A percentile compares a stretch with the other conserved stretches of the same genome.
Conservation (phyloP, 2,329 filamentous ascomycete species). For the Trichoderma koningiopsis region DNA sequence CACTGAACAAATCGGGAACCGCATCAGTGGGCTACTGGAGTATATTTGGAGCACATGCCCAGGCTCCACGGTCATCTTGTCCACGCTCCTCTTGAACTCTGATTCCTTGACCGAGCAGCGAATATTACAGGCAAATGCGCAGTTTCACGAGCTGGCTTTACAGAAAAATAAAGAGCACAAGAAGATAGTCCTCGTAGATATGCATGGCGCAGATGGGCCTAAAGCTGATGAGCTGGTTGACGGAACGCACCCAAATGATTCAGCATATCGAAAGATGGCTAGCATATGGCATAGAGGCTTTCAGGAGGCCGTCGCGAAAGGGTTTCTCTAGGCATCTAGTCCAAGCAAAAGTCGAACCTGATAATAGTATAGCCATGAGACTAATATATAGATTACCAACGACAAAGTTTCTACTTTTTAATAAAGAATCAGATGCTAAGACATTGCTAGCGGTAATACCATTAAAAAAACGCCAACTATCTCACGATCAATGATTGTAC, state of each 20-base stretch:
- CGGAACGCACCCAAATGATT: slow-evolving; percentile 44
- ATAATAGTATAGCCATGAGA: not conserved
- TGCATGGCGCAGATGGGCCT: slow-evolving; percentile 40
- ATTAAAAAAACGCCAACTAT: not conserved
- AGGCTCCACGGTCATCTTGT: not conserved
- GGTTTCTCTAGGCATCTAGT: not conserved
- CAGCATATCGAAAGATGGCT: slow-evolving; percentile 48
- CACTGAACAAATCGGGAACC: slow-evolving; percentile 35
- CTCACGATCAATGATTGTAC: not conserved
- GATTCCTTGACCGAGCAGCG: not conserved
- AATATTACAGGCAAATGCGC: not conserved
- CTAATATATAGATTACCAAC: not conserved
- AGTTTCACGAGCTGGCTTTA: not conserved
- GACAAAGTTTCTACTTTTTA: not conserved
- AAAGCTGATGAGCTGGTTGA: slow-evolving; percentile 40
- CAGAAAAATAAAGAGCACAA: slow-evolving; percentile 32
- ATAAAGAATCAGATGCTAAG: not conserved
- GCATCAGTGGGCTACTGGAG: slow-evolving; percentile 42
- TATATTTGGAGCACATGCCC: slow-evolving; percentile 34
- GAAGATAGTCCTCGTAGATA: slow-evolving; percentile 45
- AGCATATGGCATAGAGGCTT: slow-evolving; percentile 40
- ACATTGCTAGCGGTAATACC: not conserved
- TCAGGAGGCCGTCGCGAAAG: not conserved
- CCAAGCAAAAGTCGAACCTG: not conserved
- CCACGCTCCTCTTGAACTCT: not conserved